A percentile compares a stretch with the other conserved stretches of the same genome.
phyloP scores from a whole-genome alignment of 495 filamentous ascomycete species.

The Amniculicola lignicola region DNA sequence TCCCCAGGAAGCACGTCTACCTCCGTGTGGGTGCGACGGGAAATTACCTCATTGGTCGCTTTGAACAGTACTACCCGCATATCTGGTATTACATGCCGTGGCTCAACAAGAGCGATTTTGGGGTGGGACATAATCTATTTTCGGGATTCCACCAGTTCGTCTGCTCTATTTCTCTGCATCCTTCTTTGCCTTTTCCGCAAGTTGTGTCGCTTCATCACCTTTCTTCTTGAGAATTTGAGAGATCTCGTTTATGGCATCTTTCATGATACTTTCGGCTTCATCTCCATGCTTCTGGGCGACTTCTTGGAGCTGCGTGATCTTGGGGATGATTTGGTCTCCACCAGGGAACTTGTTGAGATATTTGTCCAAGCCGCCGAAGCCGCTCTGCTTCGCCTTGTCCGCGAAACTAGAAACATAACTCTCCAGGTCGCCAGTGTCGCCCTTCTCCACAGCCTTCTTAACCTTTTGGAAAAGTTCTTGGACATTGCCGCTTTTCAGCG shows the following conservation, averaged over 20 bases:
- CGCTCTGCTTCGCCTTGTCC: constrained; percentile 52
- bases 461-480: constrained; percentile 53
- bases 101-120: too few species aligned
- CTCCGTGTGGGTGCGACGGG: too few species aligned
- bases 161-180: constrained; percentile 25
- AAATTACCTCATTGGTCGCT: too few species aligned
- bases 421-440: constrained; percentile 54
- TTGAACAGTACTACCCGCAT: too few species aligned
- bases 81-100: too few species aligned
- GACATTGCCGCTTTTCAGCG: constrained; percentile 58
- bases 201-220: constrained; percentile 43
- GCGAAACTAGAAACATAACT: constrained; percentile 55
- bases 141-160: too few species aligned
- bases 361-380: constrained; percentile 44
- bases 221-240: constrained; percentile 48
- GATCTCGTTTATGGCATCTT: constrained; percentile 57
- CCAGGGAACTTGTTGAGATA: constrained; percentile 53
- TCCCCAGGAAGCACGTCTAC: too few species aligned
- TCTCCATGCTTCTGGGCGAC: constrained; percentile 56
- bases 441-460: constrained; percentile 53
- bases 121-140: too few species aligned
- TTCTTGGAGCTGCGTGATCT: constrained; percentile 53
- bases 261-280: constrained; percentile 58
- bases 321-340: constrained; percentile 54
- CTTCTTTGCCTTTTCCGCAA: constrained; percentile 42